These are phyloP conservation scores for Populus nigra DNA, from an alignment of 345 rosid species.

Conservation along the genomic window DNA sequence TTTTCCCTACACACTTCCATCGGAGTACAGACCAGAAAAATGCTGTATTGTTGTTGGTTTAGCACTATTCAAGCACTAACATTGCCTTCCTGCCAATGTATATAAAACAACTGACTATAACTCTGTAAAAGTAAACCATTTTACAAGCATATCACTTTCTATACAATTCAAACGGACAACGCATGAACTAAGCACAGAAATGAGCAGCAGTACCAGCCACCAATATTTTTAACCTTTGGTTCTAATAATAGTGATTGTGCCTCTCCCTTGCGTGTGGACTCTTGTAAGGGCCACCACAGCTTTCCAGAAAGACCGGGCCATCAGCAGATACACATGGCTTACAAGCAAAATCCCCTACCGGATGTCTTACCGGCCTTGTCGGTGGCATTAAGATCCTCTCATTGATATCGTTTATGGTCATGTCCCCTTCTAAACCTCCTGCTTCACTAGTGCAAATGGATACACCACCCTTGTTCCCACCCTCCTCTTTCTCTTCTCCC, in stretches of 20 bases:
- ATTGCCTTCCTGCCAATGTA: background rate
- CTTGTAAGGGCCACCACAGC: conserved; percentile 88
- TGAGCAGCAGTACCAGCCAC: background rate
- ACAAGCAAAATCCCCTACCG: conserved; percentile 90
- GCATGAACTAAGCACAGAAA: conserved; percentile 8
- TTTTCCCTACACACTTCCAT: conserved; percentile 34
- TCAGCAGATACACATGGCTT: conserved; percentile 58
- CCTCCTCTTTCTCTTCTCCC: conserved; percentile 41
- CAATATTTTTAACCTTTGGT: conserved; percentile 57
- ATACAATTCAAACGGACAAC: conserved; percentile 23
- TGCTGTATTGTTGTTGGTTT: background rate
- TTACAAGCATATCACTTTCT: conserved; percentile 14
- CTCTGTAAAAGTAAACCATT: conserved; percentile 11
- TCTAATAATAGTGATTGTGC: conserved; percentile 94
- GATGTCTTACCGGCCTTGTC: conserved; percentile 81
- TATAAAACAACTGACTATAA: background rate
- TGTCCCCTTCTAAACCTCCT: conserved; percentile 75
- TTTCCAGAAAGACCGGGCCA: conserved; percentile 86
- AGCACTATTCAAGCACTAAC: background rate
- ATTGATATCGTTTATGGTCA: conserved; percentile 80
- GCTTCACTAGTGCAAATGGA: conserved; percentile 94
- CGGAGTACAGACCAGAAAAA: conserved; percentile 21
- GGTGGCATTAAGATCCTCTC: conserved; percentile 81
- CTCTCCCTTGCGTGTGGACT: conserved; percentile 90
- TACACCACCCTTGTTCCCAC: conserved; percentile 58